A percentile compares a stretch with the other conserved stretches of the same genome.
Evolutionary conservation across 352 stramenopile genomes (phyloP).

Genomic region (Aphanomyces astaci): DNA sequence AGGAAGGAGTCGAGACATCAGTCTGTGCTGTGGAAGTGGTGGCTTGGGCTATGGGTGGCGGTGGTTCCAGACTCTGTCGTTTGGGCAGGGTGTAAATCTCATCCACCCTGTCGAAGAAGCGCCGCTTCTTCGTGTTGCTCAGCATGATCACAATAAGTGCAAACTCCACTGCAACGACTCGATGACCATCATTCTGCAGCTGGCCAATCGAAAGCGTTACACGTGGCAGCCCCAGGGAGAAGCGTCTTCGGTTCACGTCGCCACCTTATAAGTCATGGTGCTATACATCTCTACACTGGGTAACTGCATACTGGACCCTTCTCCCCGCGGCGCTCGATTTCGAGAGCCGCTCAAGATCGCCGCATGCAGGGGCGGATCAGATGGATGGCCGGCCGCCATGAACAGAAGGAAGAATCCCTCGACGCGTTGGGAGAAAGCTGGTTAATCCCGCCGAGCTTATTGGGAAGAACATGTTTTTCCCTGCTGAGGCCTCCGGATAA

Average conservation of each 20-base stretch:
- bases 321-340: too few species aligned
- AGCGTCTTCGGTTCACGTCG: too few species aligned
- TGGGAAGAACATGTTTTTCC: not conserved
- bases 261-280: too few species aligned
- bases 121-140: slow-evolving; percentile 9
- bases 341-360: too few species aligned
- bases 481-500: not conserved
- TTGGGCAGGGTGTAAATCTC: slow-evolving; percentile 14
- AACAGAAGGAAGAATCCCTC: not conserved
- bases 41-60: not conserved
- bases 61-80: not conserved
- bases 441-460: not conserved
- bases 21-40: not conserved
- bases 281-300: too few species aligned
- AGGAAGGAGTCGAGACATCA: not conserved
- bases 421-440: not conserved
- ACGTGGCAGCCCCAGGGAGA: not conserved
- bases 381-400: too few species aligned
- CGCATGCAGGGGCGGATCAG: too few species aligned
- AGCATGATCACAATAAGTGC: not conserved
- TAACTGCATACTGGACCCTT: too few species aligned
- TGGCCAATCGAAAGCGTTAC: not conserved
- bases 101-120: slow-evolving; percentile 19
- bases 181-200: not conserved
- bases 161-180: not conserved